Evolutionary conservation across 257 asterid genomes (phyloP).

Genomic region (Solanum clarkiae): DNA sequence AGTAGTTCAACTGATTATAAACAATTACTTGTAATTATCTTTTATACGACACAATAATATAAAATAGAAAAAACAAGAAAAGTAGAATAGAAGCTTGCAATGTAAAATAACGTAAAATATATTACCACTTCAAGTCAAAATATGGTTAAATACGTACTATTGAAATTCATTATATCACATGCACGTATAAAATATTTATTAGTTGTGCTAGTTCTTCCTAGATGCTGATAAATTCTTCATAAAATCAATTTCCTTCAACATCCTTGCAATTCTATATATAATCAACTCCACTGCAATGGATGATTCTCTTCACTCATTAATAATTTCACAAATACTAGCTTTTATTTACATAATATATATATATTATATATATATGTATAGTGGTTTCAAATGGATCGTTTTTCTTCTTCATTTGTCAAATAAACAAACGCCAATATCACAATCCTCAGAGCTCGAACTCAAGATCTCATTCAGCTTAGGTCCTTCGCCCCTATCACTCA

Average conservation of each 20-base stretch:
- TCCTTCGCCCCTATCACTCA: conserved; percentile 33
- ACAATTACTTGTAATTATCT: not conserved
- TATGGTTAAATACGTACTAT: not conserved
- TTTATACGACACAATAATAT: not conserved
- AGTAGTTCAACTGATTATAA: not conserved
- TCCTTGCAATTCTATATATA: not conserved
- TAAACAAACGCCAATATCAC: conserved; percentile 49
- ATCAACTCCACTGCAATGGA: not conserved
- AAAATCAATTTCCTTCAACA: not conserved
- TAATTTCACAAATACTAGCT: not conserved
- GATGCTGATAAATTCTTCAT: not conserved
- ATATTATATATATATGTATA: not conserved
- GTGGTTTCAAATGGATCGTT: not conserved
- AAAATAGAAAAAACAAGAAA: not conserved
- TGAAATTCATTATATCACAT: not conserved
- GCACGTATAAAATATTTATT: not conserved
- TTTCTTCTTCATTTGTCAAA: conserved; percentile 24
- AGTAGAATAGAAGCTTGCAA: not conserved
- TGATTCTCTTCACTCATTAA: not conserved
- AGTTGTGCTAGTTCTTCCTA: not conserved
- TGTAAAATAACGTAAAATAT: not conserved
- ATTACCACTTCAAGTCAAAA: not conserved
- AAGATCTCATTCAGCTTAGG: conserved; percentile 26
- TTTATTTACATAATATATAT: not conserved
- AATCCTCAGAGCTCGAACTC: conserved; percentile 29